These are phyloP conservation scores for Pterulicium gracile DNA, from an alignment of 1,284 basidiomycete species.

Conservation along the genomic window DNA sequence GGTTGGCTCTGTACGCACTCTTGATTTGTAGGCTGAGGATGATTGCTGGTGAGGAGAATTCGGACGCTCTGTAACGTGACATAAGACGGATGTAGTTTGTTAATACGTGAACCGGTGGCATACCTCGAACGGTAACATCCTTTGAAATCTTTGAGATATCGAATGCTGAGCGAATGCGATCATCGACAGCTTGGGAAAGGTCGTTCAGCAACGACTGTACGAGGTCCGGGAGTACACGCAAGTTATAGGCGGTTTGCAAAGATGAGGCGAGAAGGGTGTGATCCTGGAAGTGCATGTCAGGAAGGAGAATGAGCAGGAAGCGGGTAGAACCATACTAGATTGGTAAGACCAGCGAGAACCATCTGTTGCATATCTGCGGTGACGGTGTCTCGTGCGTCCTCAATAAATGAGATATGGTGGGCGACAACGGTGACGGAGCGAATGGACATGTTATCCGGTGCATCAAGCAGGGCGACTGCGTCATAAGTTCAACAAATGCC, in stretches of 20 bases:
- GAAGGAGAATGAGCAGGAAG: not conserved
- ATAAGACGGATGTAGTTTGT: too few species aligned
- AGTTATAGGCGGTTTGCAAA: conserved; percentile 90
- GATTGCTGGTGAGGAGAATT: conserved; percentile 23
- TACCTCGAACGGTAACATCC: conserved; percentile 72
- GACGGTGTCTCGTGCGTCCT: conserved; percentile 57
- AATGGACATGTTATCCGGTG: conserved; percentile 35
- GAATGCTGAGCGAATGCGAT: conserved; percentile 73
- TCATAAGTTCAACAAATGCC: conserved; percentile 10
- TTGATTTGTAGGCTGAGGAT: conserved; percentile 59
- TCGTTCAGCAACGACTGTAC: conserved; percentile 75
- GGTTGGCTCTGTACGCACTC: conserved; percentile 78
- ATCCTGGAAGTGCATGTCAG: conserved; percentile 39
- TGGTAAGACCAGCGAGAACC: conserved; percentile 68
- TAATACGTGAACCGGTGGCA: conserved; percentile 9
- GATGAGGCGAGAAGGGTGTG: conserved; percentile 84
- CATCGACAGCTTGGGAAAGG: conserved; percentile 76
- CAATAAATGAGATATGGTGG: conserved; percentile 60
- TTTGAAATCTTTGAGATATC: conserved; percentile 80
- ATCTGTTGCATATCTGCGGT: conserved; percentile 82
- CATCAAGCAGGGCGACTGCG: conserved; percentile 28
- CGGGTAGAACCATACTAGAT: conserved; percentile 44
- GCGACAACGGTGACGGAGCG: conserved; percentile 62
- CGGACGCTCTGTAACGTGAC: conserved; percentile 24
- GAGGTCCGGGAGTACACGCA: conserved; percentile 74